phyloP scores from a whole-genome alignment of 768 basidiomycete genomes.

The Boletus rubroflammeus region DNA sequence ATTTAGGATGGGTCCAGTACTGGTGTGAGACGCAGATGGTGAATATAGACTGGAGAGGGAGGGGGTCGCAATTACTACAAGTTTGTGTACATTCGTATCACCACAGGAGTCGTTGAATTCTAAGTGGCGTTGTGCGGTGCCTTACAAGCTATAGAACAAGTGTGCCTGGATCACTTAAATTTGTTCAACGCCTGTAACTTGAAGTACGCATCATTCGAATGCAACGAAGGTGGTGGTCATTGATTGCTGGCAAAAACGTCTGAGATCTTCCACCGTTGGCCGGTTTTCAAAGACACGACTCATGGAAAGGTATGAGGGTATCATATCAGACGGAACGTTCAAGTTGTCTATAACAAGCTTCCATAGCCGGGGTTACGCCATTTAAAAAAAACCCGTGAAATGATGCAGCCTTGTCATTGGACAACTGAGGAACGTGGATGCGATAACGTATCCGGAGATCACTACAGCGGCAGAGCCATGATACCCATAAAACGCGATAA shows the following conservation, averaged over 20 bases:
- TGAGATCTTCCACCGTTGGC: background rate
- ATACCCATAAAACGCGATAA: slow-evolving; percentile 9
- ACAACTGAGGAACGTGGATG: slow-evolving; percentile 13
- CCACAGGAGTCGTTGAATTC: too few species aligned
- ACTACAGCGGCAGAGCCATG: background rate
- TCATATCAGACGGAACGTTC: too few species aligned
- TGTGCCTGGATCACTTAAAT: background rate
- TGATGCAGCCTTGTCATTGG: too few species aligned
- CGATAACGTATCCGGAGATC: background rate
- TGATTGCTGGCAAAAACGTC: too few species aligned
- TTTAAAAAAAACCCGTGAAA: too few species aligned
- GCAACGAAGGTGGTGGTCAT: background rate
- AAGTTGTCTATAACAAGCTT: background rate
- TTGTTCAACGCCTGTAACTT: background rate
- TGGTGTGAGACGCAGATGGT: background rate
- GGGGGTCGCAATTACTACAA: too few species aligned
- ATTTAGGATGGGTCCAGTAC: background rate
- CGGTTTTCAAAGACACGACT: too few species aligned
- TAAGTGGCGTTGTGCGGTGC: too few species aligned
- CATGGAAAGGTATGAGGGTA: background rate
- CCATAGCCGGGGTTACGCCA: background rate
- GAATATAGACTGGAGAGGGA: background rate
- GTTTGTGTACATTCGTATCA: background rate
- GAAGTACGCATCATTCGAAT: too few species aligned
- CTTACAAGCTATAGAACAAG: too few species aligned